Evolutionary conservation across 1,284 basidiomycete species (phyloP).

Genomic region (Testicularia cyperi): DNA sequence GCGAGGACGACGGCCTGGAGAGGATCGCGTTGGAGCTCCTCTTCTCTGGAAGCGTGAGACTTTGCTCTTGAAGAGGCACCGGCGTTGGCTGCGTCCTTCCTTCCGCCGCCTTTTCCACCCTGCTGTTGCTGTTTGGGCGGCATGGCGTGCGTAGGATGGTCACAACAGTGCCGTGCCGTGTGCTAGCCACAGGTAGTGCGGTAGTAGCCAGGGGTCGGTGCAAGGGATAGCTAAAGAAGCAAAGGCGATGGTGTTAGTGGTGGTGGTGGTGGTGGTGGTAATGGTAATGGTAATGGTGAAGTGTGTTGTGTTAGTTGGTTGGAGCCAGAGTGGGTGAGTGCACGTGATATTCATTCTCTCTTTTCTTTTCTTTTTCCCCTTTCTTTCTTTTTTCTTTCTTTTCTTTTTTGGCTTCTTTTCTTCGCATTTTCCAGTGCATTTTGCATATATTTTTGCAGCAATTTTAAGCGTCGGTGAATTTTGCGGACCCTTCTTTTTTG

Average conservation of each 20-base stretch:
- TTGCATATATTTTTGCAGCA: neutral
- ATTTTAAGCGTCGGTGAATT: no score
- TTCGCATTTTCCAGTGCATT: no score
- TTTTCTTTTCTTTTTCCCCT: neutral
- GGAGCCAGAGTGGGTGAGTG: no score
- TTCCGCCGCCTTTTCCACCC: conserved; percentile 7
- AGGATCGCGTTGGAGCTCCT: conserved; percentile 54
- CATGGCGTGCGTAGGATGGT: no score
- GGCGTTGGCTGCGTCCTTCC: conserved; percentile 1
- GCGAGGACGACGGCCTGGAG: conserved; percentile 90
- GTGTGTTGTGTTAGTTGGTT: no score
- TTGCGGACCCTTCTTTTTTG: no score
- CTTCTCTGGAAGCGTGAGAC: conserved; percentile 15
- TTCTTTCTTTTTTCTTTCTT: conserved; percentile 2
- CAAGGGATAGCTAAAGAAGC: neutral
- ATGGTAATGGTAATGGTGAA: no score
- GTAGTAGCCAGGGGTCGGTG: no score
- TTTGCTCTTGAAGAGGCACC: conserved; percentile 23
- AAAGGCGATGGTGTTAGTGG: neutral
- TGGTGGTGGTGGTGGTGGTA: no score
- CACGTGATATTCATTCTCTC: conserved; percentile 12
- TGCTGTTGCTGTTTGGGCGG: conserved; percentile 23
- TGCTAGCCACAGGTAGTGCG: no score
- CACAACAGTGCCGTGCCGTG: neutral
- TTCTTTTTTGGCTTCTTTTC: no score